Evolutionary conservation across 1,284 basidiomycete genomes (phyloP).

Genomic region (Naganishia albida): DNA sequence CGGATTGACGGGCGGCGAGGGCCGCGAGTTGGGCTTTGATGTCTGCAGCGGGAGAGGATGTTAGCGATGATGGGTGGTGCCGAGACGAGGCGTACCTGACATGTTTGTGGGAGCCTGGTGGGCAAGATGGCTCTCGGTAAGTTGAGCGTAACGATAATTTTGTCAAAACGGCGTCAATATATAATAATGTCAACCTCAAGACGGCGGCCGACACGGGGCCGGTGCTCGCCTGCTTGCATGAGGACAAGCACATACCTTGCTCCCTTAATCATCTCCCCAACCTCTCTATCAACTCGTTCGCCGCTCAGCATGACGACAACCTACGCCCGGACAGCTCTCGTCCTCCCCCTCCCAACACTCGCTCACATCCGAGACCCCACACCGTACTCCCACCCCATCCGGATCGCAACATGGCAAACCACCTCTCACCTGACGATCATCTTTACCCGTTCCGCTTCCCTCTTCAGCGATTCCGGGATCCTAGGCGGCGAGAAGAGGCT

Average conservation of each 20-base stretch:
- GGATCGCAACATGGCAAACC: slow-evolving; percentile 3
- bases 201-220: neutral
- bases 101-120: neutral
- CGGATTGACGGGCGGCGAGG: slow-evolving; percentile 31
- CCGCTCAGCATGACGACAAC: neutral
- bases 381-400: slow-evolving; percentile 12
- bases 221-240: too few relatives aligned
- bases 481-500: neutral
- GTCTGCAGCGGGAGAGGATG: neutral
- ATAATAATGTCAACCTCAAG: neutral
- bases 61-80: neutral
- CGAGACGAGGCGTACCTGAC: slow-evolving; percentile 15
- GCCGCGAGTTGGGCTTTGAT: slow-evolving; percentile 32
- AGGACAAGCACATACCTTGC: too few relatives aligned
- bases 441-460: slow-evolving; percentile 5
- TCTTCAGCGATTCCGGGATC: neutral
- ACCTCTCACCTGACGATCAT: slow-evolving; percentile 8
- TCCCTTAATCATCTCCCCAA: too few relatives aligned
- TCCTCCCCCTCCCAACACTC: slow-evolving; percentile 19
- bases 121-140: neutral
- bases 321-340: slow-evolving; percentile 12
- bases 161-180: neutral
- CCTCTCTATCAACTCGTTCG: neutral
- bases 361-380: slow-evolving; percentile 10
- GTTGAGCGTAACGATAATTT: neutral